Evolutionary conservation across 225 moss, liverwort and hornwort genomes (phyloP), one percentile per base, ranked within the genome.

Genomic region (Asterella californica): DNA sequence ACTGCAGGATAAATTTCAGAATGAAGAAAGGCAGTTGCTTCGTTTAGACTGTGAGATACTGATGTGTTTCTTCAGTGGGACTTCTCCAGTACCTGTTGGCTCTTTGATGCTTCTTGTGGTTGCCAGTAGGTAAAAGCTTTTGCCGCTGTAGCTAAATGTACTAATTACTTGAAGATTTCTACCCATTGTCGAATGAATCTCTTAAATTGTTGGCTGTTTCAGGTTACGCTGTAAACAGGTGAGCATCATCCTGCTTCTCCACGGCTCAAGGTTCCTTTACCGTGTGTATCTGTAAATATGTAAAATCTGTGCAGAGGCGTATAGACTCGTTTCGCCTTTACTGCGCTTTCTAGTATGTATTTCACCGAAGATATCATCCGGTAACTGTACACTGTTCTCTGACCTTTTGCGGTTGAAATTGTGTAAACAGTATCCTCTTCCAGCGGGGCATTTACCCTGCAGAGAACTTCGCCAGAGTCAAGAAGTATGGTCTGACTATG

Each of bases 401-500:
- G 70, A 65, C 79, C 14, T 46, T 19, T 22, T 4, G 33, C 14
- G 30, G 15, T 74, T 33, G 30, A 38, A 25, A 36, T 72, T 57
- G 30, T 73, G 17, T 59, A 27, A 73, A 15, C 80, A 90, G 89
- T 72, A 93, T 99, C 74, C 81, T 99, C 66, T 99, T 84, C 72
- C 95, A 95, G 83, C 90, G 99, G 63, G 99, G 99, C 2, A 85
- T 99, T 49, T 99, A 99, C 81, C 93, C 94, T 29, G 80, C 92
- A 25, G 99, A 95, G 60, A 94, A 91, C 34, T 99, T 99, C 57
- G 87, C 87, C 8, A 88, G 86, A 34, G 93, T 95, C 82, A 99
- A 99, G 84, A 99, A 99, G 82, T 99, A 99, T 72, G 99, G 95
- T 32, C 83, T 95, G 81, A 93, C 95, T 3, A 69, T 99, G 82